Evolutionary conservation across 164 flowering plant genomes (phyloP).

Genomic region (Brasenia schreberi): DNA sequence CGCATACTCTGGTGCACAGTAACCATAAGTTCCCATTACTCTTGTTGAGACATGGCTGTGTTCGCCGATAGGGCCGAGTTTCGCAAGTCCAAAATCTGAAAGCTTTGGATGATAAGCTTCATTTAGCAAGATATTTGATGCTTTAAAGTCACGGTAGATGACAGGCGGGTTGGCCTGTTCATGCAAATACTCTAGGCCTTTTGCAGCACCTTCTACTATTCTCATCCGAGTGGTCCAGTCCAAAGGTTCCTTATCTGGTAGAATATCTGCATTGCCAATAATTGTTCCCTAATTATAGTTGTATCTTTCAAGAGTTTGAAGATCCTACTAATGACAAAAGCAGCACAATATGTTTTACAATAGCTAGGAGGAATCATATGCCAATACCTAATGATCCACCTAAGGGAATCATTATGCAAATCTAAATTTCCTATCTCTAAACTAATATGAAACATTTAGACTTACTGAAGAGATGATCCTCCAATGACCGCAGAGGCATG

Average conservation of each 20-base stretch:
- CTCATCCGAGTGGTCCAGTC: constrained; percentile 8
- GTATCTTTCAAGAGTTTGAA: too few species aligned
- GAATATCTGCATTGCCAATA: constrained; percentile 1
- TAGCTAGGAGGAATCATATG: neutral
- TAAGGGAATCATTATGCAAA: neutral
- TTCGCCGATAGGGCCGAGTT: constrained; percentile 8
- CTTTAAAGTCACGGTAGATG: constrained; percentile 7
- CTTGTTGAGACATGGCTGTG: constrained; percentile 9
- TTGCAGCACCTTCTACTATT: constrained; percentile 10
- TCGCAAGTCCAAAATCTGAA: constrained; percentile 9
- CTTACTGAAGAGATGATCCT: constrained; percentile 7
- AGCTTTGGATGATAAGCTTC: constrained; percentile 9
- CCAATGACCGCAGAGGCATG: constrained; percentile 7
- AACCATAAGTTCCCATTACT: constrained; percentile 12
- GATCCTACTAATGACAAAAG: too few species aligned
- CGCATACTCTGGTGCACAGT: constrained; percentile 12
- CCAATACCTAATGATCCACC: neutral
- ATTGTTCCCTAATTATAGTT: neutral
- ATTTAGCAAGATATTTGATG: constrained; percentile 7
- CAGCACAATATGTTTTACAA: too few species aligned
- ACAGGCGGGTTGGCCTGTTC: constrained; percentile 11
- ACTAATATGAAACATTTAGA: too few species aligned
- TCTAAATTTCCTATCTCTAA: too few species aligned
- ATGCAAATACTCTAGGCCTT: constrained; percentile 9
- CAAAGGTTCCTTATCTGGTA: constrained; percentile 7